Percentiles rank a stretch among this genome's conserved stretches.
Conservation (phyloP, 2,329 filamentous ascomycete genomes). For the Orbilia javanica region DNA sequence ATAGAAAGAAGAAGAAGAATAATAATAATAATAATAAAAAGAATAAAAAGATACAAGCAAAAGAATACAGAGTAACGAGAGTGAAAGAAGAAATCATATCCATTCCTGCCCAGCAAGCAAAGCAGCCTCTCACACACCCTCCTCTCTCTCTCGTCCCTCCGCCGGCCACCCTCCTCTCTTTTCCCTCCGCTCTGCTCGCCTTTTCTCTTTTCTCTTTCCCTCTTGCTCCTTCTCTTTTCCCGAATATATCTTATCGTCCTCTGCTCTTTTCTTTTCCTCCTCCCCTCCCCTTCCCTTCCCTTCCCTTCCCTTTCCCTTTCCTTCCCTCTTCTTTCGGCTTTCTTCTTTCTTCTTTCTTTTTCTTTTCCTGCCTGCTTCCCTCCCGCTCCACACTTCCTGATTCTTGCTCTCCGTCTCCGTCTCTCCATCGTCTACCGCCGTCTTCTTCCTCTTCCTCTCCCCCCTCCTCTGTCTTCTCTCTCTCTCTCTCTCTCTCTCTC, state of each 20-base stretch:
- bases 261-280: slow-evolving; percentile 3
- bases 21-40: too few species aligned
- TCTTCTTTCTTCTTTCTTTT: slow-evolving; percentile 16
- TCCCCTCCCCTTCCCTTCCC: background rate
- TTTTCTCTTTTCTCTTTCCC: background rate
- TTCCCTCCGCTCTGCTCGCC: slow-evolving; percentile 1
- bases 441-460: slow-evolving; percentile 41
- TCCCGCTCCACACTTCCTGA: slow-evolving; percentile 18
- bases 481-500: slow-evolving; percentile 24
- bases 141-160: background rate
- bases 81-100: too few species aligned
- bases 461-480: slow-evolving; percentile 30
- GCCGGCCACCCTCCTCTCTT: too few species aligned
- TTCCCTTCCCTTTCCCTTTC: slow-evolving; percentile 11
- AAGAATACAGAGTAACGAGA: too few species aligned
- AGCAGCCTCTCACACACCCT: too few species aligned
- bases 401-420: background rate
- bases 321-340: slow-evolving; percentile 44
- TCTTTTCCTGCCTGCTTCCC: slow-evolving; percentile 38
- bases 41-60: too few species aligned
- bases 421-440: background rate
- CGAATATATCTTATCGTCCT: too few species aligned
- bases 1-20: background rate
- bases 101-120: too few species aligned
- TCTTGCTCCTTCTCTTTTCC: background rate